Evolutionary conservation across 2,329 filamentous ascomycete species (phyloP), one percentile per base, ranked within the genome.

Genomic region (Alternaria sp.): DNA sequence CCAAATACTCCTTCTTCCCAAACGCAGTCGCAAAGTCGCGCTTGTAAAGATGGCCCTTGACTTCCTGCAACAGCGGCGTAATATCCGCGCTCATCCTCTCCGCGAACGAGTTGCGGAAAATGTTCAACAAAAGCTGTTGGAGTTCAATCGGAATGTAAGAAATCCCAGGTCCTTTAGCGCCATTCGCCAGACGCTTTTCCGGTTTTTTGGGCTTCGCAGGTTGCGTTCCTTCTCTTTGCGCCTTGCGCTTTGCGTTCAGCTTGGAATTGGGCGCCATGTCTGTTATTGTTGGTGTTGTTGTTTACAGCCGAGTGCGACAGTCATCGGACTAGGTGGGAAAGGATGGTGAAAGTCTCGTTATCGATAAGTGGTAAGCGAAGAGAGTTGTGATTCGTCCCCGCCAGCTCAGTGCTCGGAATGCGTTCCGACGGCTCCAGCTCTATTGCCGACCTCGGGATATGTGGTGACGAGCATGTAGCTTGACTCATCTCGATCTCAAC

Each of bases 21-120:
- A 98, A 99, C 0, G 95, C 95, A 15, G 84, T 82, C 12, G 85
- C 85, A 80, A 98, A 98, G 78, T 98, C 92, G 30, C 96, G 88
- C 62, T 92, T 89, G 78, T 91, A 98, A 9, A 99, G 85, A 67
- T 95, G 92, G 8, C 89, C 86, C 80, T 98, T 99, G 66, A 98
- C 88, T 56, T 90, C 88, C 75, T 97, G 95, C 20, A 98, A 85
- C 4, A 89, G 79, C 1, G 84, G 74, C 28, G 83, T 81, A 11
- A 87, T 80, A 54, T 85, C 79, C 53, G 89, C 84, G 6, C 73
- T 68, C 9, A 78, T 63, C 4, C 74, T 67, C 23, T 76, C 78
- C 0, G 64, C 50, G 71, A 96, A 92, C 1, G 91, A 85, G 64
- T 87, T 81, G 61, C 85, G 85, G 82, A 96, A 97, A 66, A 93